Base-by-base conservation (phyloP, 2,329 filamentous ascomycete genomes). In the Sporothrix mexicana region DNA sequence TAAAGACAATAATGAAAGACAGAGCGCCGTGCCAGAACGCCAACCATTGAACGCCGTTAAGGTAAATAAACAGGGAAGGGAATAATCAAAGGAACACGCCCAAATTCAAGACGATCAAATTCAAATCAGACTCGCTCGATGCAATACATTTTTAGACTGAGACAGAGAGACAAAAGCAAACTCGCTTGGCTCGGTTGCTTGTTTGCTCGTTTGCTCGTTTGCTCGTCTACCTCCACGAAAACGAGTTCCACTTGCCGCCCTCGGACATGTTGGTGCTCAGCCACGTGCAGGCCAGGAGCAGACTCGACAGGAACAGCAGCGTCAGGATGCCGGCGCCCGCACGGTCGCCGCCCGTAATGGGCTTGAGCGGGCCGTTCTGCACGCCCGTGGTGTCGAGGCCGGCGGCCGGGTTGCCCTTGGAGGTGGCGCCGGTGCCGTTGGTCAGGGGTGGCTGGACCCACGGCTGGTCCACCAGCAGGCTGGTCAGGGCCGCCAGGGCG, bases 291-390 rank as follows among this genome's bases (percentile, higher is more conserved):
- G 87, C 87, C 1, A 84, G 85, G 25, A 91, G 73, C 57, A 92
- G 82, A 8, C 84, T 80, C 12, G 85, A 78, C 0, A 93, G 78
- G 2, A 90, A 80, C 12, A 90, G 72, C 3, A 88, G 80, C 15
- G 92, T 94, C 70, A 85, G 76, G 74, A 94, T 87, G 15, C 88
- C 88, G 62, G 92, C 92, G 9, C 92, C 93, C 10, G 88, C 91
- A 75, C 84, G 88, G 77, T 94, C 92, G 6, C 85, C 89, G 0
- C 84, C 84, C 1, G 87, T 88, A 45, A 90, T 45, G 25, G 67
- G 45, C 43, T 15, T 30, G n/a, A 92, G 81, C 13, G 10, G 4
- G n/a, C 30, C 43, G 51, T 9, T 12, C 15, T 30, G 7, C 49
- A 59, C n/a, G 62, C 81, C 57, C 13, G 43, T 49, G n/a, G 45